phyloP scores from a whole-genome alignment of 768 basidiomycete genomes.

The Gyrodon lividus region DNA sequence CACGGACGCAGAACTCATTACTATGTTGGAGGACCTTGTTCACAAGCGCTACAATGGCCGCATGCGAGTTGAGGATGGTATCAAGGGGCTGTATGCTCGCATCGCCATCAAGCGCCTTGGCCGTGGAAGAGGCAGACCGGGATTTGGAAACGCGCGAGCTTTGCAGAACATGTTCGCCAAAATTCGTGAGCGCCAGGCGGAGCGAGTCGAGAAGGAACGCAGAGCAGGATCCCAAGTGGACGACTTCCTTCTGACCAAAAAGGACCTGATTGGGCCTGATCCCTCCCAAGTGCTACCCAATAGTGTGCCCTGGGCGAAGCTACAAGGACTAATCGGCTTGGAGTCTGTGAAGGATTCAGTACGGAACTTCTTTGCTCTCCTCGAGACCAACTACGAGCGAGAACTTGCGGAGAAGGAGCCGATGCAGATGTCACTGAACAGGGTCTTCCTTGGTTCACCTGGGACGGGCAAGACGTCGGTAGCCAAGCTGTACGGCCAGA shows the following conservation, averaged over 20 bases:
- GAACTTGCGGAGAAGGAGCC: constrained; percentile 58
- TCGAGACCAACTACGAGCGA: constrained; percentile 57
- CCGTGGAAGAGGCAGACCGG: constrained; percentile 53
- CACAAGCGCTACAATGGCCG: constrained; percentile 43
- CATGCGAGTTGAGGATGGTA: constrained; percentile 59
- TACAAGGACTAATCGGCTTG: constrained; percentile 56
- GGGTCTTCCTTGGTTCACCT: constrained; percentile 66
- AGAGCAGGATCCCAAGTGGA: constrained; percentile 40
- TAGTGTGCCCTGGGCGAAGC: constrained; percentile 50
- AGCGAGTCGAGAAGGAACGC: constrained; percentile 44
- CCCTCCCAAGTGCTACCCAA: constrained; percentile 47
- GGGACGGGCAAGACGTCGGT: constrained; percentile 77
- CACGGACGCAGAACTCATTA: constrained; percentile 50
- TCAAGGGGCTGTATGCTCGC: constrained; percentile 53
- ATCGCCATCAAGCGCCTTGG: constrained; percentile 62
- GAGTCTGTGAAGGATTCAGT: constrained; percentile 57
- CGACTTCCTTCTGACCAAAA: constrained; percentile 50
- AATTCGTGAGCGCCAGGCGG: constrained; percentile 53
- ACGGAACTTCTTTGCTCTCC: constrained; percentile 43
- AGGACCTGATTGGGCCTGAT: constrained; percentile 67
- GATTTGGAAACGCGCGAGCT: constrained; percentile 72
- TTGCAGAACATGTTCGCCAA: constrained; percentile 50
- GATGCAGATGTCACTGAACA: constrained; percentile 55
- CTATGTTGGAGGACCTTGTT: constrained; percentile 52
- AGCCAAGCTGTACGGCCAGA: constrained; percentile 63